These are phyloP conservation scores for Jasminum sambac DNA, from an alignment of 257 asterid genomes.

Conservation along the genomic window DNA sequence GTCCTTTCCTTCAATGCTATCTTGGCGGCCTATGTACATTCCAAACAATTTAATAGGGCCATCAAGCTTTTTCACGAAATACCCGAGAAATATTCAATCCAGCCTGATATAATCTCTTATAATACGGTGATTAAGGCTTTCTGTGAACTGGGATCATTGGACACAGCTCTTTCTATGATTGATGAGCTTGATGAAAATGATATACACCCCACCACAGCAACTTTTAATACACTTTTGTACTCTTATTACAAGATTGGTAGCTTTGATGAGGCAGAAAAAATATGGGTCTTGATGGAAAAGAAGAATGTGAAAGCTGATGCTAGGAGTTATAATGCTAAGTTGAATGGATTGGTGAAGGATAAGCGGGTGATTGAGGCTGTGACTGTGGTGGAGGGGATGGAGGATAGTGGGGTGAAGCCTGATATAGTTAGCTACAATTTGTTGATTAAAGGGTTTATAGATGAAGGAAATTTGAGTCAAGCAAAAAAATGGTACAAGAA, in stretches of 20 bases:
- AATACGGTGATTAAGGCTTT: conserved; percentile 35
- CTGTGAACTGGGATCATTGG: conserved; percentile 40
- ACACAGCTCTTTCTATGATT: conserved; percentile 41
- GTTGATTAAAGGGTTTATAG: conserved; percentile 39
- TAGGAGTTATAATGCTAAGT: conserved; percentile 40
- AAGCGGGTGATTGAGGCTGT: conserved; percentile 38
- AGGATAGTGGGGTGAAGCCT: conserved; percentile 35
- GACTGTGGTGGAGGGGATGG: conserved; percentile 36
- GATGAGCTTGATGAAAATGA: conserved; percentile 41
- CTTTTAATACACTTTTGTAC: conserved; percentile 36
- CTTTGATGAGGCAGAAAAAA: conserved; percentile 37
- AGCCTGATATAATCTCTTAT: conserved; percentile 47
- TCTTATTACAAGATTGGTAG: conserved; percentile 27
- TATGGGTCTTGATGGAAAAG: conserved; percentile 53
- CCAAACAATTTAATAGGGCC: conserved; percentile 29
- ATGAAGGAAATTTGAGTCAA: conserved; percentile 37
- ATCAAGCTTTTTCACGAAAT: conserved; percentile 37
- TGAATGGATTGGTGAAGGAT: conserved; percentile 35
- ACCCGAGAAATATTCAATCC: conserved; percentile 36
- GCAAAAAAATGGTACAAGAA: conserved; percentile 39
- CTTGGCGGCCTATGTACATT: conserved; percentile 38
- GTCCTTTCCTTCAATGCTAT: conserved; percentile 51
- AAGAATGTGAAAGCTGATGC: conserved; percentile 37
- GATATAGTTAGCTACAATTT: conserved; percentile 39
- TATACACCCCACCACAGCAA: conserved; percentile 28